Conservation (phyloP, 441 rosid genomes). For the Aquilaria agallochum region DNA sequence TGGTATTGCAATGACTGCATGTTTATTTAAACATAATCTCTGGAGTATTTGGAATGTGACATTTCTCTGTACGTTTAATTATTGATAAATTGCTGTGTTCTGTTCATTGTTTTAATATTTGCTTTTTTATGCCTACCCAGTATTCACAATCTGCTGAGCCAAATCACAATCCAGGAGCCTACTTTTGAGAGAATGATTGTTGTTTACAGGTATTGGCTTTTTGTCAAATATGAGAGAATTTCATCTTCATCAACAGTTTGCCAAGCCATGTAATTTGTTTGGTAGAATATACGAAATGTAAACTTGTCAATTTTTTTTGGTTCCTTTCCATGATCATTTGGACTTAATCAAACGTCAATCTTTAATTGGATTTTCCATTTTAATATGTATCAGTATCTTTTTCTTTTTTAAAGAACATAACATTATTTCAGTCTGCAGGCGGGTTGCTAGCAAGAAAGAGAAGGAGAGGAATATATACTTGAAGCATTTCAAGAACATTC, state of each 20-base stretch:
- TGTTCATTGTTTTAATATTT: background rate
- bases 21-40: no score
- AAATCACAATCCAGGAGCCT: conserved; percentile 82
- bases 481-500: conserved; percentile 61
- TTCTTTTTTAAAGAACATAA: background rate
- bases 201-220: conserved; percentile 58
- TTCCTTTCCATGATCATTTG: background rate
- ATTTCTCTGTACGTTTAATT: no score
- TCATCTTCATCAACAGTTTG: no score
- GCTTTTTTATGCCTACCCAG: conserved; percentile 26
- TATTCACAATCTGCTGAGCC: conserved; percentile 44
- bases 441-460: conserved; percentile 28
- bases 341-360: background rate
- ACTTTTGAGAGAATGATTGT: conserved; percentile 83
- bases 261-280: no score
- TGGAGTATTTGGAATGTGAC: no score
- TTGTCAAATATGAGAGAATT: background rate
- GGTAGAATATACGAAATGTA: no score
- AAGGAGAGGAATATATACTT: conserved; percentile 44
- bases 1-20: no score
- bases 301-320: background rate
- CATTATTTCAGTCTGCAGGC: conserved; percentile 24
- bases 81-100: no score
- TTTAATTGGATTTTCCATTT: conserved; percentile 4
- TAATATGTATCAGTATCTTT: background rate